A percentile compares a stretch with the other conserved stretches of the same genome.
Evolutionary conservation across 345 rosid genomes (phyloP).

Genomic region (Citropsis articulata): DNA sequence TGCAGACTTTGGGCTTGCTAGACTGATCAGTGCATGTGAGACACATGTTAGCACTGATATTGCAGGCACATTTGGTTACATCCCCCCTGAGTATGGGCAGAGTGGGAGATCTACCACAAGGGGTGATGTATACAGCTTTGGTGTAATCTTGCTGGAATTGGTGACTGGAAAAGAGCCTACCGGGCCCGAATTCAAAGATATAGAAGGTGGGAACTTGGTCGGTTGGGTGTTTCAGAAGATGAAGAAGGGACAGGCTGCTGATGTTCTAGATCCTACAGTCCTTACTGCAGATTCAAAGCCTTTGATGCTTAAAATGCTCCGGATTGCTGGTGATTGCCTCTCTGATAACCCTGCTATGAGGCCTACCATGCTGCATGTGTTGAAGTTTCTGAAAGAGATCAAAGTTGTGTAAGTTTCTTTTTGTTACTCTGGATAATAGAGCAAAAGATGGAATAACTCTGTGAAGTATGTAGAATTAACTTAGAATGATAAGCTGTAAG

Average conservation of each 20-base stretch:
- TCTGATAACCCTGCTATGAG: slow-evolving; percentile 71
- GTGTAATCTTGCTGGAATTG: slow-evolving; percentile 82
- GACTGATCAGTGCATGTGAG: slow-evolving; percentile 90
- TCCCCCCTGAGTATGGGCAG: slow-evolving; percentile 97
- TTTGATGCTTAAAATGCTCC: slow-evolving; percentile 63
- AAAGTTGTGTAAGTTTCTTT: slow-evolving; percentile 8
- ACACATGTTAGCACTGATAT: slow-evolving; percentile 88
- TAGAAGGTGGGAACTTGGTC: slow-evolving; percentile 89
- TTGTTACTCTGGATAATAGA: background rate
- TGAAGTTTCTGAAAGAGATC: slow-evolving; percentile 54
- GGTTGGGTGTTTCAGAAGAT: slow-evolving; percentile 85
- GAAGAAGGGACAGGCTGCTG: slow-evolving; percentile 55
- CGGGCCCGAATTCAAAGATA: slow-evolving; percentile 88
- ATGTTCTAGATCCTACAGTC: slow-evolving; percentile 64
- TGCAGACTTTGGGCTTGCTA: slow-evolving; percentile 89
- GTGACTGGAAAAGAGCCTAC: slow-evolving; percentile 94
- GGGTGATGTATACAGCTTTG: slow-evolving; percentile 96
- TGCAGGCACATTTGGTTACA: slow-evolving; percentile 86
- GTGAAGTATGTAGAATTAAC: slow-evolving; percentile 9
- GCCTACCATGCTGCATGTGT: slow-evolving; percentile 67
- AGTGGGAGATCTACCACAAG: slow-evolving; percentile 72
- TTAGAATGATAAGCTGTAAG: background rate
- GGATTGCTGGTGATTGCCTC: slow-evolving; percentile 59
- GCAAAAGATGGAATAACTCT: slow-evolving; percentile 9
- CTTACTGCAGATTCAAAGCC: slow-evolving; percentile 42